Evolutionary conservation across 371 early-diverging fungal genomes (phyloP), one percentile per base, ranked within the genome.

Genomic region (Rhizopus stolonifer): DNA sequence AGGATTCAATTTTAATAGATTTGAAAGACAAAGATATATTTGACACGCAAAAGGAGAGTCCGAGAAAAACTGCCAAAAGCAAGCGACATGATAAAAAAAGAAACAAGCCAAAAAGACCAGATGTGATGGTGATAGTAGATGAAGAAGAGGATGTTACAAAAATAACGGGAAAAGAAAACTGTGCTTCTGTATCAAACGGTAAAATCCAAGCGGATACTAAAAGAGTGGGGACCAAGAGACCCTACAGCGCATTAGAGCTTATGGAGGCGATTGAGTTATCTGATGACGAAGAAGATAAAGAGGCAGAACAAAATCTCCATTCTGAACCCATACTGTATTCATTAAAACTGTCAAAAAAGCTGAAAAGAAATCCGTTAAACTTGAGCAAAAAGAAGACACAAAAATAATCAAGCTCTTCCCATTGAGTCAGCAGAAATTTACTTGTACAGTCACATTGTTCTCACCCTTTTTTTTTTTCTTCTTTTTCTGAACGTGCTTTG

Each of bases 401-500:
- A 19, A 19, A 51, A 15, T 39, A 18, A 18, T 21, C 42, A 21
- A 9, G n/a, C 15, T 7, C n/a, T 36, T 36, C 15, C 4, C 13
- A 8, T 25, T 56, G 60, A 60, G 46, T 60, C 60, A 60, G 54
- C 60, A 25, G 21, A 49, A 54, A 45, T 53, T 36, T 18, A 14
- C 18, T 18, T 54, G 22, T 49, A 33, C 49, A 50, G 60, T 60
- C 54, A 54, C 54, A 46, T n/a, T n/a, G 49, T 60, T 54, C 54
- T 46, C 54, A 50, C 50, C 34, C 54, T 45, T 49, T 24, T 46
- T 45, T 6, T 29, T 29, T 29, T 29, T 7, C 31, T 7, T 29
- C 36, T 36, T 36, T 36, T 36, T 36, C 9, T 13, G 9, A 38
- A 6, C 24, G 25, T 49, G 22, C 0, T 2, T 1, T 26, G 8